phyloP scores from a whole-genome alignment of 257 asterid genomes.

The Ocimum tenuiflorum region DNA sequence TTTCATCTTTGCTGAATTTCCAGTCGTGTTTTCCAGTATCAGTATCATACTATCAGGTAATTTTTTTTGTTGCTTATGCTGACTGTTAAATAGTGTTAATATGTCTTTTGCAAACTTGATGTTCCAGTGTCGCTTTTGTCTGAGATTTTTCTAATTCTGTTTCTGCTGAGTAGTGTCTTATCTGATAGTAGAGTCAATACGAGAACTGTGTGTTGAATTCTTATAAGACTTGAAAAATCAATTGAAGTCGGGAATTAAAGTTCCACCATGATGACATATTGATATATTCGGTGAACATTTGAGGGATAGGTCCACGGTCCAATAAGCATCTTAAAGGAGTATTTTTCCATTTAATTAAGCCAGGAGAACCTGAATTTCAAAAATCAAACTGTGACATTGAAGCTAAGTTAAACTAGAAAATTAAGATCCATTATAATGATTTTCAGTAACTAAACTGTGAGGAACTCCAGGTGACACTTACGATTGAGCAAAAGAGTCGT shows the following conservation, averaged over 20 bases:
- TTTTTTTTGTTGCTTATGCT: constrained; percentile 4
- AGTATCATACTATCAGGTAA: constrained; percentile 71
- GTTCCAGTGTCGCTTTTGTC: background rate
- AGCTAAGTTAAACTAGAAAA: background rate
- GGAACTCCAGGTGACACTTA: background rate
- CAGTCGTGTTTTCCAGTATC: constrained; percentile 48
- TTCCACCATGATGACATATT: background rate
- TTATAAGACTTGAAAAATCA: background rate
- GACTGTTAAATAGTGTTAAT: background rate
- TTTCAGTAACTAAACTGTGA: background rate
- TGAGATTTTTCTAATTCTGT: background rate
- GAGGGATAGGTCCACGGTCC: background rate
- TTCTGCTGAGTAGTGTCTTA: background rate
- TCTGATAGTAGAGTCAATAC: constrained; percentile 1
- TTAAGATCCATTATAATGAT: background rate
- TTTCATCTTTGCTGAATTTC: constrained; percentile 31
- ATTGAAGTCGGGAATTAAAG: background rate
- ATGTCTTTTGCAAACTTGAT: too few relatives aligned
- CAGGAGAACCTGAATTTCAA: background rate
- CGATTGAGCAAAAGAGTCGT: background rate
- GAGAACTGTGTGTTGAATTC: background rate
- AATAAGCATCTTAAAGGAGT: background rate
- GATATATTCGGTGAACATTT: background rate
- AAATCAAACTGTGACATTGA: background rate
- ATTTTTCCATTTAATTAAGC: background rate